Base-by-base conservation (phyloP, 1,284 basidiomycete genomes). In the Leccinum fuscescens region DNA sequence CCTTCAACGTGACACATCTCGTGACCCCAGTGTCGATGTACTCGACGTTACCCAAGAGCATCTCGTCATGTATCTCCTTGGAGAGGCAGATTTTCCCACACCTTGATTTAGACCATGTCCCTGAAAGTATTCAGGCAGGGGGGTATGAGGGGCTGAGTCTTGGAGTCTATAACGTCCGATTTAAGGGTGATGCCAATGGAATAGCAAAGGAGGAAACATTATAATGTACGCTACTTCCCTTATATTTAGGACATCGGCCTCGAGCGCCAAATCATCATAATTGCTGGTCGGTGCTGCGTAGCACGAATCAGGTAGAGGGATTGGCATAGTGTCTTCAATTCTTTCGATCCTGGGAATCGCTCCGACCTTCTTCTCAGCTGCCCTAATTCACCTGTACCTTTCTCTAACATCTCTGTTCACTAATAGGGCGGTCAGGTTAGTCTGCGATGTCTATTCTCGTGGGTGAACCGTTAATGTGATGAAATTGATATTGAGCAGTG, bases 41-140 rank as follows among this genome's bases (percentile, higher is more conserved):
- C 51, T 49, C 56, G 48, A 60, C 58, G 9, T 60, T 72, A 15
- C 62, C 64, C 3, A 29, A 31, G 11, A n/a, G 55, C 4, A 44
- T 69, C 17, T 62, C 61, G 20, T 60, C 56, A 22, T 77, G 70
- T 58, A 64, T 72, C 29, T 11, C 56, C 6, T 49, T 68, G 1
- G 39, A 69, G 24, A 51, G 61, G 52, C 64, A 66, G 49, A 62
- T 77, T 39, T 77, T 70, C 55, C 73, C 75, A 6, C 78, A 78
- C 57, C 73, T 79, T 5, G 75, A 76, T 61, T 53, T 79, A 42
- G 77, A 78, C 62, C 74, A 77, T 53, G 59, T 79, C 24, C 56
- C 65, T 12, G 77, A 78, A 61, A 70, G 69, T 54, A 46, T 73
- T 29, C 68, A 66, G 50, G 58, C 63, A 8, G 74, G 77, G 31